Percentiles rank a stretch among this genome's conserved stretches.
Conservation (phyloP, 176 grass and related monocot genomes). For the Triticum dicoccoides region DNA sequence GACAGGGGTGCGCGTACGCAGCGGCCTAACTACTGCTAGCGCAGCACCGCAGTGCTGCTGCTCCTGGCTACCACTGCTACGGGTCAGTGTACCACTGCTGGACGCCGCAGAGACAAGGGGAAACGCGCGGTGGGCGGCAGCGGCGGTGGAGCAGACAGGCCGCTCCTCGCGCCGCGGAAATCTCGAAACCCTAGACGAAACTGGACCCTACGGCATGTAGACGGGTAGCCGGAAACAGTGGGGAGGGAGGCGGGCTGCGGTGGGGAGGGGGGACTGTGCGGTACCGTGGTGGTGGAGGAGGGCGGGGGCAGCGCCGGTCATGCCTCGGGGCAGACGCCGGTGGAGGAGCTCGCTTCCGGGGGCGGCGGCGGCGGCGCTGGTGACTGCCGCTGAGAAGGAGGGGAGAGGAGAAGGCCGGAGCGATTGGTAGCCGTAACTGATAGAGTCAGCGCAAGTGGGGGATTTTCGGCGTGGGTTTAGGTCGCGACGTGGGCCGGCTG, state of each 20-base stretch:
- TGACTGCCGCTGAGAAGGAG: not conserved
- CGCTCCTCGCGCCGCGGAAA: not conserved
- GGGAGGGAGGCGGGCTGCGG: not conserved
- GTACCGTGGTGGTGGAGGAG: conserved; percentile 25
- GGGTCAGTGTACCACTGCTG: not conserved
- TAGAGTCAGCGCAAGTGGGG: conserved; percentile 6
- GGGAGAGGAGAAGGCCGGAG: not conserved
- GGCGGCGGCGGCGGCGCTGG: not conserved
- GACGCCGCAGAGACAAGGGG: not conserved
- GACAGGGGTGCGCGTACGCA: not conserved
- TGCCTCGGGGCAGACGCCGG: not conserved
- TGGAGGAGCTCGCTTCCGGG: not conserved
- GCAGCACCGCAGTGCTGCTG: not conserved
- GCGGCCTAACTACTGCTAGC: not conserved
- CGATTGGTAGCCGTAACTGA: not conserved
- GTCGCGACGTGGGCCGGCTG: conserved; percentile 34
- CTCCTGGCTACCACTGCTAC: not conserved
- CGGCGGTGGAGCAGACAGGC: not conserved
- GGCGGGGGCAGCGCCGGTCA: not conserved
- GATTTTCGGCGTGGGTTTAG: conserved; percentile 32
- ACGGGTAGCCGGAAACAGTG: not conserved
- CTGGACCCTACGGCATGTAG: not conserved
- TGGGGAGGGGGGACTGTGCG: not conserved
- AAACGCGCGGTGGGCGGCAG: not conserved
- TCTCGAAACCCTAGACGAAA: conserved; percentile 26